These are phyloP conservation scores for Russula sp. DNA, from an alignment of 768 basidiomycete species.

Conservation along the genomic window DNA sequence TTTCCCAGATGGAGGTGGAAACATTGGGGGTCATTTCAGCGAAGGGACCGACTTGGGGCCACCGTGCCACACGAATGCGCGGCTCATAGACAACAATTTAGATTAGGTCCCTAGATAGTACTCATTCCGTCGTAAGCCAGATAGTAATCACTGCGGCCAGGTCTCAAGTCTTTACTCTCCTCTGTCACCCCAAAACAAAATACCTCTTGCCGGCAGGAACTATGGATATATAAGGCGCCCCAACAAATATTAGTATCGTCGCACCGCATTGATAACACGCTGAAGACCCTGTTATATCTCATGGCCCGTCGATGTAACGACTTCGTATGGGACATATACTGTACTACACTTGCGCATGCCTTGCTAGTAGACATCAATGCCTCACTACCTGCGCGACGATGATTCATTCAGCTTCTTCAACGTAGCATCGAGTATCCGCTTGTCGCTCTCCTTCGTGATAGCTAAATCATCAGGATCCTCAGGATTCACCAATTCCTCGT, in stretches of 20 bases:
- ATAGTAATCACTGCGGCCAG: background rate
- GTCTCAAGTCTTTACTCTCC: slow-evolving; percentile 2
- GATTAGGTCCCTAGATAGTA: slow-evolving; percentile 14
- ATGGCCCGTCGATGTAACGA: too few relatives aligned
- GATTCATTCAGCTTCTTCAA: too few relatives aligned
- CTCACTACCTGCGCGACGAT: too few relatives aligned
- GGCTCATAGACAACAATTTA: slow-evolving; percentile 1
- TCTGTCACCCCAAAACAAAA: slow-evolving; percentile 1
- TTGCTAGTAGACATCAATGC: too few relatives aligned
- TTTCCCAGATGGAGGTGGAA: too few relatives aligned
- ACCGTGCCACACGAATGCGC: background rate
- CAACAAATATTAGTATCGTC: slow-evolving; percentile 21
- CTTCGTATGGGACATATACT: too few relatives aligned
- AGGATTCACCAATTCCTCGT: too few relatives aligned
- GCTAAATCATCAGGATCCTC: too few relatives aligned
- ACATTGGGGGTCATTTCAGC: too few relatives aligned
- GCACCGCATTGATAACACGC: slow-evolving; percentile 36
- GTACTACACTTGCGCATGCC: too few relatives aligned
- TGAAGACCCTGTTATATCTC: slow-evolving; percentile 30
- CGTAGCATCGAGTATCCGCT: too few relatives aligned
- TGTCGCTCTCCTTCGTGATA: too few relatives aligned
- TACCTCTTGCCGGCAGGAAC: slow-evolving; percentile 16
- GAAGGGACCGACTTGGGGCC: background rate
- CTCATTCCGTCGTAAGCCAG: slow-evolving; percentile 8
- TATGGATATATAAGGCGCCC: background rate